Percentiles rank a stretch among this genome's conserved stretches.
These are phyloP conservation scores for Aspergillus tamarii DNA, from an alignment of 2,329 filamentous ascomycete genomes.

Conservation along the genomic window DNA sequence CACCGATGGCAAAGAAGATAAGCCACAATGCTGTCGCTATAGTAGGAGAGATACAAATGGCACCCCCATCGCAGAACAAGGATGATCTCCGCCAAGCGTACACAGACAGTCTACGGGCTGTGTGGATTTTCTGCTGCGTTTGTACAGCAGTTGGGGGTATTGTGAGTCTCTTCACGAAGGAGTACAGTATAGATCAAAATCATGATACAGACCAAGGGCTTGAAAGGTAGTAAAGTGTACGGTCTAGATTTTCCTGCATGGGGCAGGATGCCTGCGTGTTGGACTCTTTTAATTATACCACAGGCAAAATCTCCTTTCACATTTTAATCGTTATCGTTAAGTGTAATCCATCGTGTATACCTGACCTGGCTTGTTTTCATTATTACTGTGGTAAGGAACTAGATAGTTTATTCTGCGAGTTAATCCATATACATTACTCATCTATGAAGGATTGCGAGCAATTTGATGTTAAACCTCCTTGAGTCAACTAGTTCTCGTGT, in stretches of 20 bases:
- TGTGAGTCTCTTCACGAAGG: background rate
- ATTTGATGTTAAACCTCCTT: too few species aligned
- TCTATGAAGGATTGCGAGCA: too few species aligned
- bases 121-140: background rate
- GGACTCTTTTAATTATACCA: too few species aligned
- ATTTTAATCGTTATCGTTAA: background rate
- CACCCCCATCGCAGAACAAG: background rate
- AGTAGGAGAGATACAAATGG: background rate
- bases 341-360: too few species aligned
- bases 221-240: background rate
- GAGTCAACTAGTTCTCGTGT: too few species aligned
- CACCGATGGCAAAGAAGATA: background rate
- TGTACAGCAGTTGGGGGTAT: background rate
- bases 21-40: background rate
- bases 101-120: background rate
- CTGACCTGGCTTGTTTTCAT: too few species aligned
- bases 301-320: too few species aligned
- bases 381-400: too few species aligned
- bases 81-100: background rate
- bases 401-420: too few species aligned
- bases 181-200: background rate
- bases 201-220: background rate
- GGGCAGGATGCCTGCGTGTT: too few species aligned
- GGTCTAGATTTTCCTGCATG: background rate
- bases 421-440: too few species aligned